A percentile compares a stretch with the other conserved stretches of the same genome.
Conservation (phyloP, 2,329 filamentous ascomycete genomes). For the Sclerotinia spermophila region DNA sequence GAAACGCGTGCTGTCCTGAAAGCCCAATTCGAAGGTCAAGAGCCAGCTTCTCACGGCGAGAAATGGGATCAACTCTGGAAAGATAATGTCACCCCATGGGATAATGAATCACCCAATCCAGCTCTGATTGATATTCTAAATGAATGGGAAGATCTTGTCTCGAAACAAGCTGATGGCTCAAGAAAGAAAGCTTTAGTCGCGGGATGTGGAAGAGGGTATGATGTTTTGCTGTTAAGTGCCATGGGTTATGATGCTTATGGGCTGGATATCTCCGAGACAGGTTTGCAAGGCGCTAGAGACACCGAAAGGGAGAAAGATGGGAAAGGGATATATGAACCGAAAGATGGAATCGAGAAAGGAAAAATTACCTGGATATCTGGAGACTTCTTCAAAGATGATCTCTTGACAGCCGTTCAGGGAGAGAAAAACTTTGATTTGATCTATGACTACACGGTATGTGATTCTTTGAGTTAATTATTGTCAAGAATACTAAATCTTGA, state of each 20-base stretch:
- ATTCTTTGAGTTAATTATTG: background rate
- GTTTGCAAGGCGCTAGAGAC: slow-evolving; percentile 22
- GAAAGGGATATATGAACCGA: slow-evolving; percentile 43
- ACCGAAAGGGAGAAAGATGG: slow-evolving; percentile 33
- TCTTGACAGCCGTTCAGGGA: slow-evolving; percentile 44
- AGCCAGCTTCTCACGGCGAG: slow-evolving; percentile 24
- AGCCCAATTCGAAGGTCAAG: slow-evolving; percentile 29
- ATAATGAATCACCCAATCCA: slow-evolving; percentile 50
- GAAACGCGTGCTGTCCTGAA: slow-evolving; percentile 29
- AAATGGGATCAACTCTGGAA: slow-evolving; percentile 50
- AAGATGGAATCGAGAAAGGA: slow-evolving; percentile 47
- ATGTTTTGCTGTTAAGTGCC: slow-evolving; percentile 69
- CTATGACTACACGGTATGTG: slow-evolving; percentile 59
- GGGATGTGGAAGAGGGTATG: slow-evolving; percentile 78
- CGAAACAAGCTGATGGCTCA: slow-evolving; percentile 23
- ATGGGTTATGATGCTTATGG: slow-evolving; percentile 77
- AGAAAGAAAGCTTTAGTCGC: slow-evolving; percentile 65
- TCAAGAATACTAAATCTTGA: slow-evolving; percentile 19
- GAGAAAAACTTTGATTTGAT: slow-evolving; percentile 58
- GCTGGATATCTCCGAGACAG: slow-evolving; percentile 50
- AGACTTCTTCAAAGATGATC: slow-evolving; percentile 65
- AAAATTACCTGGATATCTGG: slow-evolving; percentile 53
- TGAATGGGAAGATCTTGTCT: slow-evolving; percentile 43
- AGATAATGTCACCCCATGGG: slow-evolving; percentile 49
- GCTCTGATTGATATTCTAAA: slow-evolving; percentile 52